These are phyloP conservation scores for Odontarrhena argentea DNA, from an alignment of 345 rosid species.

Conservation along the genomic window DNA sequence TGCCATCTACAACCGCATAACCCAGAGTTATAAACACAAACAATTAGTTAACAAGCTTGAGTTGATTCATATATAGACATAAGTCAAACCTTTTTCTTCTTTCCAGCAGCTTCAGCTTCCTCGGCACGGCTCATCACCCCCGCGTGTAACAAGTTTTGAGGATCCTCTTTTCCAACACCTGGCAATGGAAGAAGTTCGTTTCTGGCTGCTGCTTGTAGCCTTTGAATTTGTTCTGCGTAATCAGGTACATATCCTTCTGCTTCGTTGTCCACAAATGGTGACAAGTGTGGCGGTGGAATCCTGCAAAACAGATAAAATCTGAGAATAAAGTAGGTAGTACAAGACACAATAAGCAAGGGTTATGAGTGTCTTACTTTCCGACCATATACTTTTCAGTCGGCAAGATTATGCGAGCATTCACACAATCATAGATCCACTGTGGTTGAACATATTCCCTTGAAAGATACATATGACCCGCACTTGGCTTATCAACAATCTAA, in stretches of 20 bases:
- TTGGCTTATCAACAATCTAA: conserved; percentile 92
- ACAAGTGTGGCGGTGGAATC: conserved; percentile 84
- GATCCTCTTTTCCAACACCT: conserved; percentile 69
- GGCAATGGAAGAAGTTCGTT: conserved; percentile 84
- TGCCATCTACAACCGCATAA: conserved; percentile 55
- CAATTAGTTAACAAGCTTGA: neutral
- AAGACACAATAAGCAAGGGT: neutral
- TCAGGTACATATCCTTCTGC: conserved; percentile 92
- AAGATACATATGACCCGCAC: conserved; percentile 74
- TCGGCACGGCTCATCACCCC: conserved; percentile 70
- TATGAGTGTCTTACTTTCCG: conserved; percentile 64
- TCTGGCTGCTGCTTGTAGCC: conserved; percentile 77
- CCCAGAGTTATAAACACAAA: neutral
- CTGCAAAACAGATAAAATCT: conserved; percentile 37
- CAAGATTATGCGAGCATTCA: conserved; percentile 75
- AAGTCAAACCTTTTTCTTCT: conserved; percentile 55
- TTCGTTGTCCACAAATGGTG: conserved; percentile 88
- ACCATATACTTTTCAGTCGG: conserved; percentile 72
- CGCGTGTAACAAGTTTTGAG: conserved; percentile 70
- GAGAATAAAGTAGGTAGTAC: neutral
- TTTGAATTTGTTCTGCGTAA: conserved; percentile 75
- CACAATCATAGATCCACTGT: conserved; percentile 87
- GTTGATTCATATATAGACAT: neutral
- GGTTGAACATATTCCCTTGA: conserved; percentile 93
- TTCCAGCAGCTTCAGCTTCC: conserved; percentile 74